Percentiles rank a stretch among this genome's conserved stretches.
These are phyloP conservation scores for Dysphania ambrosioides DNA, from an alignment of 148 eudicot genomes.

Conservation along the genomic window DNA sequence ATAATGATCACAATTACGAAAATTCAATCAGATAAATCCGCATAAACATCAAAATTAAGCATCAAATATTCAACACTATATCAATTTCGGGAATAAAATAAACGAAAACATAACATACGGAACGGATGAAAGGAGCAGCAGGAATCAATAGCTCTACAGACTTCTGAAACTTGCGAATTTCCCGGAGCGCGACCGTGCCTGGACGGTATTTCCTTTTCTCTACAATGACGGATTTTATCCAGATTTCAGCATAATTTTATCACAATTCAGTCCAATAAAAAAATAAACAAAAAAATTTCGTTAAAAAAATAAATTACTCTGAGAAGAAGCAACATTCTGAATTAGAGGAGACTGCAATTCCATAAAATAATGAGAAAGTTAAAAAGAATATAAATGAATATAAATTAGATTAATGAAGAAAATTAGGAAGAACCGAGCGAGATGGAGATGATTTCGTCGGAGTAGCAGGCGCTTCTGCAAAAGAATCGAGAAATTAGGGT, in stretches of 20 bases:
- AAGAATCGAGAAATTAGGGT: too few species aligned
- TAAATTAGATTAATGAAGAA: too few species aligned
- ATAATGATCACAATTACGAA: too few species aligned
- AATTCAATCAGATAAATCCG: too few species aligned
- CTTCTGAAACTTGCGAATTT: conserved; percentile 12
- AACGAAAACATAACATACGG: background rate
- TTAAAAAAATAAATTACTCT: background rate
- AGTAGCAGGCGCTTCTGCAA: too few species aligned
- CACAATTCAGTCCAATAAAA: background rate
- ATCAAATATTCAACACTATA: too few species aligned
- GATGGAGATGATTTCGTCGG: too few species aligned
- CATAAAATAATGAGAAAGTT: too few species aligned
- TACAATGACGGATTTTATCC: background rate
- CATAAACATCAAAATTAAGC: too few species aligned
- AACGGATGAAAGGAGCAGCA: conserved; percentile 8
- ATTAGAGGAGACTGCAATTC: too few species aligned
- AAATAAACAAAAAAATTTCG: background rate
- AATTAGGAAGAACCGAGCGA: too few species aligned
- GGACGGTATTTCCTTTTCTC: background rate
- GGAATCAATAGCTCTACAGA: conserved; percentile 9
- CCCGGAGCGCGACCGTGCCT: conserved; percentile 12
- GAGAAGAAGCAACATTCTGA: background rate
- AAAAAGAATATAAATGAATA: too few species aligned
- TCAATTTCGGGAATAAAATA: background rate
- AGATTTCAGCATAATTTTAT: background rate